Evolutionary conservation across 2,329 filamentous ascomycete genomes (phyloP).

Genomic region (Pyrenophora teres): DNA sequence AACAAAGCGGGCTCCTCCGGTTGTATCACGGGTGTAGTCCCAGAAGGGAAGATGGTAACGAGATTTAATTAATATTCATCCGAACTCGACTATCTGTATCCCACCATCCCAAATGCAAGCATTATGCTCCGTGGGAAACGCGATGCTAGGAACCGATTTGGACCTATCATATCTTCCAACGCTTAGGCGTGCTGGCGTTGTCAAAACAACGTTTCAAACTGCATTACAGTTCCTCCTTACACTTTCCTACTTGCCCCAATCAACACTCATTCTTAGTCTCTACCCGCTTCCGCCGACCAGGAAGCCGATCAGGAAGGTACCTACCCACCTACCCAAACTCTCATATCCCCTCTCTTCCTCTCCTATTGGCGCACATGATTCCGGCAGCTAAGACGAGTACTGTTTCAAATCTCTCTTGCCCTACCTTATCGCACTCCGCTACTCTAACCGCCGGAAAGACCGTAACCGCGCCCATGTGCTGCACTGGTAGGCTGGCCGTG

Average conservation of each 20-base stretch:
- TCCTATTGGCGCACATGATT: constrained; percentile 9
- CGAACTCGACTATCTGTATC: not conserved
- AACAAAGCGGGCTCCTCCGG: constrained; percentile 24
- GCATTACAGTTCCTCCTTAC: no score
- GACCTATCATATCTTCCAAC: constrained; percentile 3
- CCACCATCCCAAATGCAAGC: constrained; percentile 20
- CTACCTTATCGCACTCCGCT: not conserved
- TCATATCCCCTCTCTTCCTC: no score
- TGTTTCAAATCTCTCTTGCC: constrained; percentile 15
- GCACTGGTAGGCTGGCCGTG: constrained; percentile 24
- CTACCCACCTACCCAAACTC: no score
- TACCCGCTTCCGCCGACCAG: constrained; percentile 2
- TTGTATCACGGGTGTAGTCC: not conserved
- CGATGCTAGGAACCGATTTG: not conserved
- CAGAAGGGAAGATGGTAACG: constrained; percentile 18
- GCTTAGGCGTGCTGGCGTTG: not conserved
- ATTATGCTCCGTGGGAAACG: constrained; percentile 14
- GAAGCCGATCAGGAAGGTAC: constrained; percentile 35
- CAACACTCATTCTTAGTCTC: no score
- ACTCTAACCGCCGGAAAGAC: constrained; percentile 22
- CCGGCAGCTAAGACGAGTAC: constrained; percentile 6
- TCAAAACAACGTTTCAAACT: no score
- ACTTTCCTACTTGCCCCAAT: no score
- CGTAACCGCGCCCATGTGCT: constrained; percentile 27
- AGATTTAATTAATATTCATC: constrained; percentile 17